Evolutionary conservation across 1,284 basidiomycete species (phyloP), one percentile per base, ranked within the genome.

Genomic region (Microbotryum scabiosae): DNA sequence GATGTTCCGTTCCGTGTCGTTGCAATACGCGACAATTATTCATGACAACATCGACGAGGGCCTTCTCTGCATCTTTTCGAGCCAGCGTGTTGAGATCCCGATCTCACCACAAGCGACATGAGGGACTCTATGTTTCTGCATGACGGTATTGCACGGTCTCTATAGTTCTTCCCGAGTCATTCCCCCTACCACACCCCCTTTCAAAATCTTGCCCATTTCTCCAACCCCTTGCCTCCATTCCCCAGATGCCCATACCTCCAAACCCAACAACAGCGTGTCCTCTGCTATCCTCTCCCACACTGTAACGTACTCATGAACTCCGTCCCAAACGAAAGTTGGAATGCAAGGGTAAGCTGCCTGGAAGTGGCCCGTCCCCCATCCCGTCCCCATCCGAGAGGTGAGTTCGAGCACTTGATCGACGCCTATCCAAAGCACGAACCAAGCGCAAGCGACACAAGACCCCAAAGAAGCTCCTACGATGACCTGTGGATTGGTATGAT

Each of bases 401-500:
- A 18, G 44, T 32, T 36, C 41, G 48, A 56, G 56, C 23, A 60
- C 49, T 36, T 56, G 60, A 12, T 58, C 57, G 5, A 56, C 23
- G 5, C 69, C 70, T n/a, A 69, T 55, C 72, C 72, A 73, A 1
- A 67, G 21, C 21, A 46, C 51, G 41, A 72, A 68, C 69, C 68
- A 70, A 5, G 51, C 52, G 28, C 65, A 48, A 20, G 71, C 72
- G 21, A 72, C 54, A 3, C 47, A 23, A 8, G 51, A 41, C 1
- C 73, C 73, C 18, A 74, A 60, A 3, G 54, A 20, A 16, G 68
- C 68, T n/a, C 73, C 73, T 5, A 62, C 73, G 26, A 73, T 30
- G n/a, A 74, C 73, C 59, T 74, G 73, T 0, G 61, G 63, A 5
- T 48, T 51, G 14, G 73, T 73, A 62, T 74, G 73, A 49, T 73